Evolutionary conservation across 805 yeast genomes (phyloP), one percentile per base, ranked within the genome.

Genomic region (Yarrowia hollandica): DNA sequence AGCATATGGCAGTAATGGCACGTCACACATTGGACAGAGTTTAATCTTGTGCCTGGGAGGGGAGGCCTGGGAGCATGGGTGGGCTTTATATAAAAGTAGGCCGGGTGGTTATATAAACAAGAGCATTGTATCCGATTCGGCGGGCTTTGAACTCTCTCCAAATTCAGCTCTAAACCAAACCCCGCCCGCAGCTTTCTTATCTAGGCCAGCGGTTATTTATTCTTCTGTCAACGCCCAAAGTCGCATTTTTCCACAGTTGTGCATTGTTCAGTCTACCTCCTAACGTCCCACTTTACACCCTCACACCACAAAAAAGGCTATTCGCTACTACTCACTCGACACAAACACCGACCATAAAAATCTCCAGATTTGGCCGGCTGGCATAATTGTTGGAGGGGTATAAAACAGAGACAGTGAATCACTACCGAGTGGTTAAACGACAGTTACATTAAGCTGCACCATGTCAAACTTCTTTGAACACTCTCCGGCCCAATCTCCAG

Each of bases 11-110:
- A 5, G 55, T 33, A 48, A 48, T 48, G 30, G 39, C 38, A 33
- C 39, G 39, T 33, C 55, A 31, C 55, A 33, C 55, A 48, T 48
- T 48, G 55, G 55, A 48, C 55, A 48, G 55, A 48, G 55, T 48
- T 48, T 31, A 48, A 48, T 48, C 37, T 31, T 44, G 54, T 30
- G 54, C 35, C 54, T 44, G 35, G 54, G 37, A 41, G 33, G 33
- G 33, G 44, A 22, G 48, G 48, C 7, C 44, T 39, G 46, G 18
- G 26, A 37, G 25, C 41, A 19, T 19, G 41, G 25, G 41, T 37
- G 42, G 41, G 22, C 26, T 21, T n/a, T 41, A 25, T 41, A 41
- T 25, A 25, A 39, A 25, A 25, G 31, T 41, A 44, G 35, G 33
- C 18, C 18, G 15, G 46, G 23, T 22, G 12, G 2, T 12, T 7